Evolutionary conservation across 441 rosid genomes (phyloP).

Genomic region (Croton laevigatus): DNA sequence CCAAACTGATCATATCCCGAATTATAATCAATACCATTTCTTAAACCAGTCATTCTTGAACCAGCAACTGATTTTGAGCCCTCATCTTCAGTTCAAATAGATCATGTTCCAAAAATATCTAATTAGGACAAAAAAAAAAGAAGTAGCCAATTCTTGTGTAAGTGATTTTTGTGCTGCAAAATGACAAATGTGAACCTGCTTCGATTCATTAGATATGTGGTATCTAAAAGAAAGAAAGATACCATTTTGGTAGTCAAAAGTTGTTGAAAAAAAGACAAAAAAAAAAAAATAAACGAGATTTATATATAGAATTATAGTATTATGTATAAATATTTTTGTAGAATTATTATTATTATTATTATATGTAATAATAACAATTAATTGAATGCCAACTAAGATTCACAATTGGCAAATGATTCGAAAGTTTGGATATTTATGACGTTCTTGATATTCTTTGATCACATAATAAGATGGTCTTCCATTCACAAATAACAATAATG

Average conservation of each 20-base stretch:
- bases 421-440: too few species aligned
- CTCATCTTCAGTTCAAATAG: slow-evolving; percentile 44
- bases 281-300: neutral
- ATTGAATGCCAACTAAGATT: too few species aligned
- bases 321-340: neutral
- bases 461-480: too few species aligned
- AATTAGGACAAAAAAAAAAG: neutral
- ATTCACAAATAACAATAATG: too few species aligned
- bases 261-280: slow-evolving; percentile 13
- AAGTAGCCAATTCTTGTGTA: slow-evolving; percentile 23
- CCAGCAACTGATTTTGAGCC: slow-evolving; percentile 54
- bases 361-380: neutral
- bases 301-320: neutral
- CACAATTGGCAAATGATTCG: too few species aligned
- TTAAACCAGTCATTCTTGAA: slow-evolving; percentile 49
- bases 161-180: slow-evolving; percentile 20
- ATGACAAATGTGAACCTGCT: slow-evolving; percentile 26
- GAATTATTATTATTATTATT: neutral
- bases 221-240: slow-evolving; percentile 28
- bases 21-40: slow-evolving; percentile 33
- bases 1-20: slow-evolving; percentile 36
- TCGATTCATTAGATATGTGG: slow-evolving; percentile 18
- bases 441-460: neutral
- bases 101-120: neutral
- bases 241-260: slow-evolving; percentile 33